Base-by-base conservation (phyloP, 106 monocot genomes). In the Apostasia shenzhenica region DNA sequence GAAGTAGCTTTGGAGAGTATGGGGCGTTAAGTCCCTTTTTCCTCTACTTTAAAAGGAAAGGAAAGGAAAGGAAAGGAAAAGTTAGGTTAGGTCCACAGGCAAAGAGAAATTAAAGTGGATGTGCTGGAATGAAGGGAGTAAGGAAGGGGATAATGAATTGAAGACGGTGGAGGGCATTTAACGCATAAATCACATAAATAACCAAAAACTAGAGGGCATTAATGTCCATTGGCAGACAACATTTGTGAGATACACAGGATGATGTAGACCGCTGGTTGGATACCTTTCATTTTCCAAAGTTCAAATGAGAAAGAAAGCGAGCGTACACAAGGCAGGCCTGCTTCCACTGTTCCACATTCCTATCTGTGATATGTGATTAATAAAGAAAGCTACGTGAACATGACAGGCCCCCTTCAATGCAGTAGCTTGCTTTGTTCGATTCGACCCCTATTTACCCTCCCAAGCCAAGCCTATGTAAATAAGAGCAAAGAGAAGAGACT, bases 331-430 rank as follows among this genome's bases (percentile, higher is more conserved):
- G 72, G 82, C 73, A 26, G 26, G 26, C 26, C 26, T 26, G 26
- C 26, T 26, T 26, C 26, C 26, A 26, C 26, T 26, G 26, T 71
- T 69, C 56, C 79, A 71, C 75, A 78, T 83, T 74, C 68, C 70
- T 74, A 63, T 68, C 79, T 75, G 44, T 75, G 51, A 9, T 45
- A 48, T 72, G 76, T 75, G 83, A 83, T 83, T 83, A 26, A 26
- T 26, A 83, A 83, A 83, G 77, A 70, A 62, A 61, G 12, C 66
- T 67, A 68, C 47, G 58, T 14, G 14, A 61, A 76, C 26, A 6
- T 54, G 72, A 72, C 72, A 76, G 69, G 68, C 67, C 48, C 78
- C 48, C 78, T 79, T 79, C 67, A 83, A 83, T 78, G 83, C 79
- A 65, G 70, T 69, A 66, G 73, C 49, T 61, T 69, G 75, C 66